Percentiles rank a stretch among this genome's conserved stretches.
Evolutionary conservation across 2,329 filamentous ascomycete genomes (phyloP).

Genomic region (Xylaria sp.): DNA sequence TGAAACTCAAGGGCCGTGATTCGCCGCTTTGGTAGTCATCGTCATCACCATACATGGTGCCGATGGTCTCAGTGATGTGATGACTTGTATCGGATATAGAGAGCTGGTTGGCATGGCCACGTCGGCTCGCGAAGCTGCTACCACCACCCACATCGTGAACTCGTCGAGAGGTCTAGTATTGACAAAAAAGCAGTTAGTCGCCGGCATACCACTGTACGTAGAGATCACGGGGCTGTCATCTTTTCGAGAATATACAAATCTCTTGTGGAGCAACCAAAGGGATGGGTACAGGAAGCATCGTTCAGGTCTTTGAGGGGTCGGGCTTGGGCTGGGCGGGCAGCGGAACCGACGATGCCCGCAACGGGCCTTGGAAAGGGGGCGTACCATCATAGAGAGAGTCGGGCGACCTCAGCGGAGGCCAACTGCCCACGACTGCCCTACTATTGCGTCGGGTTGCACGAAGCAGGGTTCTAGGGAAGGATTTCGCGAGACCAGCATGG

Average conservation of each 20-base stretch:
- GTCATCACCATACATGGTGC: conserved; percentile 86
- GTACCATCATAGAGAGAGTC: conserved; percentile 50
- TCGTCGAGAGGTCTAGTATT: conserved; percentile 66
- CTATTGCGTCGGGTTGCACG: conserved; percentile 45
- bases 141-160: conserved; percentile 64
- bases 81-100: conserved; percentile 88
- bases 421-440: conserved; percentile 44
- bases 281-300: conserved; percentile 15
- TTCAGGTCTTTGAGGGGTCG: conserved; percentile 16
- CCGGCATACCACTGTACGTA: conserved; percentile 3
- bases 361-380: conserved; percentile 31
- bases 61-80: conserved; percentile 94
- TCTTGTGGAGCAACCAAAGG: conserved; percentile 17
- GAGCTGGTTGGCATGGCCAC: conserved; percentile 67
- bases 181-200: conserved; percentile 35
- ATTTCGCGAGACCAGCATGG: conserved; percentile 47
- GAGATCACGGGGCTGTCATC: neutral
- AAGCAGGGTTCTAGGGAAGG: conserved; percentile 42
- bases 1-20: conserved; percentile 78
- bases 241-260: conserved; percentile 20
- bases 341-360: conserved; percentile 14
- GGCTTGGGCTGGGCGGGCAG: conserved; percentile 13
- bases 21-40: conserved; percentile 65
- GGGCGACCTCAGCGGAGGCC: conserved; percentile 46
- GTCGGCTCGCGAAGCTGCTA: conserved; percentile 68